Conservation (phyloP, 2,329 filamentous ascomycete genomes). For the Monilinia laxa region DNA sequence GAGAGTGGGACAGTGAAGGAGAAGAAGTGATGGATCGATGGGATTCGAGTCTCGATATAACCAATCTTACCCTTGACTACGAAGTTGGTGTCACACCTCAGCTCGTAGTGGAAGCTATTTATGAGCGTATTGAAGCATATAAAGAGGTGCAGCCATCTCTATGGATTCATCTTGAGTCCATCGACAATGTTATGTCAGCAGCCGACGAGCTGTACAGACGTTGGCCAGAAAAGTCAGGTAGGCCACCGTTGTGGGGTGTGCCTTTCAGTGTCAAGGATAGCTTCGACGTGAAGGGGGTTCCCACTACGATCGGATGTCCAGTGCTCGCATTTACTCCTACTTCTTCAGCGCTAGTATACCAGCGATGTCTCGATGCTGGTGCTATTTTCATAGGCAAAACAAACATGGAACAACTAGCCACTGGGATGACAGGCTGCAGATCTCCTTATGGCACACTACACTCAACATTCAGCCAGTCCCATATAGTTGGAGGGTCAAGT, state of each 20-base stretch:
- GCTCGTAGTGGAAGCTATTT: constrained; percentile 35
- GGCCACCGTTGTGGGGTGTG: constrained; percentile 51
- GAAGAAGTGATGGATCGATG: constrained; percentile 28
- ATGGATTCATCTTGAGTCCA: constrained; percentile 50
- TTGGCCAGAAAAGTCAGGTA: constrained; percentile 44
- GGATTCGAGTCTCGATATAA: constrained; percentile 37
- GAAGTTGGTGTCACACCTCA: constrained; percentile 35
- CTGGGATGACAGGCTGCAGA: constrained; percentile 55
- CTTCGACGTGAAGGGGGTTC: constrained; percentile 49
- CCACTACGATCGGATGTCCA: constrained; percentile 49
- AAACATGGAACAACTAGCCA: constrained; percentile 56
- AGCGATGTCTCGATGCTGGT: constrained; percentile 50
- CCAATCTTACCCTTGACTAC: constrained; percentile 33
- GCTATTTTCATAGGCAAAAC: constrained; percentile 58
- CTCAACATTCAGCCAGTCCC: constrained; percentile 49
- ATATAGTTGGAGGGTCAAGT: constrained; percentile 55
- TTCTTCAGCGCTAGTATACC: constrained; percentile 48
- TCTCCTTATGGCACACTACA: constrained; percentile 52
- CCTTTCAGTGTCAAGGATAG: constrained; percentile 53
- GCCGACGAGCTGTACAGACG: constrained; percentile 45
- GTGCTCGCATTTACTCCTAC: constrained; percentile 48
- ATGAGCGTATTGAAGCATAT: constrained; percentile 44
- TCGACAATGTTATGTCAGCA: constrained; percentile 44
- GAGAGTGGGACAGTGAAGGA: constrained; percentile 26
- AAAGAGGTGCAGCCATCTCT: constrained; percentile 48